These are phyloP conservation scores for Xylaria sp. DNA, from an alignment of 2,329 filamentous ascomycete genomes.

Conservation along the genomic window DNA sequence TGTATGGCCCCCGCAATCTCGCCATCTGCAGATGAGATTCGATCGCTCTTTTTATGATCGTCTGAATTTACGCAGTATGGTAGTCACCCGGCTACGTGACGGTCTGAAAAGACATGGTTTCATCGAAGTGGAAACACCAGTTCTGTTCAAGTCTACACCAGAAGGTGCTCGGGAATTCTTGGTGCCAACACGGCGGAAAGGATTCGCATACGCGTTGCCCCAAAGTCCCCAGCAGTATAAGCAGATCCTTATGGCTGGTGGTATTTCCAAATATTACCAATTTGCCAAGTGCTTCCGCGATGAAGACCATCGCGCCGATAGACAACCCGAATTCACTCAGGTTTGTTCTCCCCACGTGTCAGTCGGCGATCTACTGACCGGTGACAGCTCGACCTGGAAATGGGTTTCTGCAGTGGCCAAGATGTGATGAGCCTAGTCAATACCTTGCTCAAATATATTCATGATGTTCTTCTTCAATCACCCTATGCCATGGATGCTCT, in stretches of 20 bases:
- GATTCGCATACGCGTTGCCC: constrained; percentile 85
- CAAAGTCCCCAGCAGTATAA: constrained; percentile 99
- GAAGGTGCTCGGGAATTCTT: constrained; percentile 95
- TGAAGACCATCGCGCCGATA: constrained; percentile 88
- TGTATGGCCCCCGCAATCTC: constrained; percentile 73
- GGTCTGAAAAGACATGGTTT: constrained; percentile 58
- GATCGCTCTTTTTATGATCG: constrained; percentile 69
- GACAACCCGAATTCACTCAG: constrained; percentile 97
- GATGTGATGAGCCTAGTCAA: constrained; percentile 69
- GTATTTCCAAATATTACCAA: constrained; percentile 83
- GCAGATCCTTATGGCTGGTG: constrained; percentile 94
- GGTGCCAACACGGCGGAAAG: constrained; percentile 80
- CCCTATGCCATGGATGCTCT: constrained; percentile 40
- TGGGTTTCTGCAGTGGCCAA: constrained; percentile 78
- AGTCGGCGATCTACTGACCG: constrained; percentile 9
- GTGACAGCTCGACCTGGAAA: constrained; percentile 83
- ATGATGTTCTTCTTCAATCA: neutral
- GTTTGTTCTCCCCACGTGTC: constrained; percentile 48
- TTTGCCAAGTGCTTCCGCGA: constrained; percentile 95
- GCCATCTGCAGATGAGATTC: constrained; percentile 86
- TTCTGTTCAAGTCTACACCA: constrained; percentile 96
- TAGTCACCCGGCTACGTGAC: constrained; percentile 42
- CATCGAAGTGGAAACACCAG: constrained; percentile 85
- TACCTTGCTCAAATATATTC: constrained; percentile 51
- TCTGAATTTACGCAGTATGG: constrained; percentile 70